phyloP scores from a whole-genome alignment of 163 green algal genomes.

The Volvox carteri region DNA sequence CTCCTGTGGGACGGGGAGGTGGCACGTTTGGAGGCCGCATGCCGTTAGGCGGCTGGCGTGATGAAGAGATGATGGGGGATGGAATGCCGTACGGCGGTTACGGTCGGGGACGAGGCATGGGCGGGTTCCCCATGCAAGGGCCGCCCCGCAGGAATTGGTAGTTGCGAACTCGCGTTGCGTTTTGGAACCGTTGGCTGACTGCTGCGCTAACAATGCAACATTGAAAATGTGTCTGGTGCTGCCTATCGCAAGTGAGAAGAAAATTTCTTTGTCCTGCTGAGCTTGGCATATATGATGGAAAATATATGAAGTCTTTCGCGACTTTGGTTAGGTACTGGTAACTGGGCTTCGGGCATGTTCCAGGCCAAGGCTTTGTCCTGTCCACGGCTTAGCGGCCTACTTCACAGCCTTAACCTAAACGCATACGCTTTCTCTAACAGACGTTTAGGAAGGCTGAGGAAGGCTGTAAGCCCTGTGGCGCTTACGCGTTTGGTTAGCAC shows the following conservation, averaged over 20 bases:
- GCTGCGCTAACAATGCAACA: too few relatives aligned
- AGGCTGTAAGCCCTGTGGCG: not conserved
- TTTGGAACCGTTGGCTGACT: too few relatives aligned
- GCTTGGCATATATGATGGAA: not conserved
- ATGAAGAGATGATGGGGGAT: slow-evolving; percentile 28
- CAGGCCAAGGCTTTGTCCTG: not conserved
- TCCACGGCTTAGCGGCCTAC: not conserved
- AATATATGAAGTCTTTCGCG: not conserved
- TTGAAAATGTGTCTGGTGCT: too few relatives aligned
- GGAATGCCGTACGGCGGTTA: slow-evolving; percentile 10
- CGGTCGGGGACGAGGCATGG: slow-evolving; percentile 21
- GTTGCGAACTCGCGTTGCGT: too few relatives aligned
- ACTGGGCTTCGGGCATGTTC: not conserved
- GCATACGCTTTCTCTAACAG: not conserved
- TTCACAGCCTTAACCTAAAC: not conserved
- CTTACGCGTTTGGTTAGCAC: not conserved
- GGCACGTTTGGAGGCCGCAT: slow-evolving; percentile 7
- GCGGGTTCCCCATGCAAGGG: slow-evolving; percentile 28
- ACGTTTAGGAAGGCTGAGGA: not conserved
- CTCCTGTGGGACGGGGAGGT: not conserved
- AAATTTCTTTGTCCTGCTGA: too few relatives aligned
- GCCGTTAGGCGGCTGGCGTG: slow-evolving; percentile 1
- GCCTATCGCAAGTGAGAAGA: too few relatives aligned
- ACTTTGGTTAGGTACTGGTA: not conserved
- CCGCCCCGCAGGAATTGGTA: slow-evolving; percentile 41